Evolutionary conservation across 2,329 filamentous ascomycete species (phyloP).

Genomic region (Aspergillus fumigatus): DNA sequence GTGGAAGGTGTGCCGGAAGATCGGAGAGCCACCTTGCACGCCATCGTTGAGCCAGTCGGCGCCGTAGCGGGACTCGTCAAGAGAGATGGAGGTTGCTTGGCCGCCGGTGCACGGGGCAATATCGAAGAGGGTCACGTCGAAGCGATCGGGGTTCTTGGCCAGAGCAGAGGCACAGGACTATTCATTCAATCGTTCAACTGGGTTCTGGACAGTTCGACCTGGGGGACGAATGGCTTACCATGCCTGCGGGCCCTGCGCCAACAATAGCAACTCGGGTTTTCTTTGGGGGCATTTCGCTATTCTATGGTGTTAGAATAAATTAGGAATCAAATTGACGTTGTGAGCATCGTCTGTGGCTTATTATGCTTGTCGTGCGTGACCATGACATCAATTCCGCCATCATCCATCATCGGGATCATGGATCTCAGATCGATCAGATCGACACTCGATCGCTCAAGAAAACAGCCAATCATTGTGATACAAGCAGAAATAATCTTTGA

Average conservation of each 20-base stretch:
- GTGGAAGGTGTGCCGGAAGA: slow-evolving; percentile 59
- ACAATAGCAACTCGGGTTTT: slow-evolving; percentile 55
- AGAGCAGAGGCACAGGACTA: slow-evolving; percentile 64
- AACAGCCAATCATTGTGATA: not conserved
- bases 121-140: slow-evolving; percentile 62
- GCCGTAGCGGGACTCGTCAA: slow-evolving; percentile 54
- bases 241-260: slow-evolving; percentile 60
- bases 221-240: slow-evolving; percentile 36
- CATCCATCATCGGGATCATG: not conserved
- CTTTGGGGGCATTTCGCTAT: not conserved
- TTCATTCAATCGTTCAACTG: not conserved
- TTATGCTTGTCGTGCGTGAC: not conserved
- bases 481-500: not conserved
- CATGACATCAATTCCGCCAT: not conserved
- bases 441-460: not conserved
- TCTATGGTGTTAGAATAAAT: not conserved
- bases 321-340: not conserved
- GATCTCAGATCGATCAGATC: not conserved
- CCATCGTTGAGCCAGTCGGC: slow-evolving; percentile 59
- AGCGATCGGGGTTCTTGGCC: slow-evolving; percentile 60
- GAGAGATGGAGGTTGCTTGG: slow-evolving; percentile 54
- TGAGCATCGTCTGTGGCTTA: no score
- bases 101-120: slow-evolving; percentile 56
- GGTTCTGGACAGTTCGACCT: not conserved
- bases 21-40: slow-evolving; percentile 57